Percentiles rank a stretch among this genome's conserved stretches.
These are phyloP conservation scores for Leishmania guyanensis DNA, from an alignment of 208 protist genomes.

Conservation along the genomic window DNA sequence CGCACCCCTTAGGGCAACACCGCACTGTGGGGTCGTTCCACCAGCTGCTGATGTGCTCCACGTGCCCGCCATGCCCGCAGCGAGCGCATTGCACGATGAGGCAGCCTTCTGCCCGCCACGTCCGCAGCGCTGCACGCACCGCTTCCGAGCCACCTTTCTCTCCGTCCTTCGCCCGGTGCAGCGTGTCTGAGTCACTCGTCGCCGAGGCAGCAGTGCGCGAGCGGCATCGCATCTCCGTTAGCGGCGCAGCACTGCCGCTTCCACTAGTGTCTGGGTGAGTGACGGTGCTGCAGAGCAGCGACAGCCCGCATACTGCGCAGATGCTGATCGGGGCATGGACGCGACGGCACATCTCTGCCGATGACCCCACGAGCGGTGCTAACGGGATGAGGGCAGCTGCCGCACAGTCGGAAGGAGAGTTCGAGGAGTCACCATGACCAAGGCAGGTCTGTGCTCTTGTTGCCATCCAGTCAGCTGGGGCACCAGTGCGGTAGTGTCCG, in stretches of 20 bases:
- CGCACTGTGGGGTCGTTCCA: constrained; percentile 60
- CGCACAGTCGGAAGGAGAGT: not conserved
- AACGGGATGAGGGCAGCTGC: not conserved
- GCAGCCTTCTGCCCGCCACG: constrained; percentile 43
- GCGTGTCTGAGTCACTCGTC: constrained; percentile 1
- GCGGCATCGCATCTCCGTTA: constrained; percentile 1
- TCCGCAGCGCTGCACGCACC: not conserved
- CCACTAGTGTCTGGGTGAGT: constrained; percentile 6
- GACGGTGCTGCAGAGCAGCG: constrained; percentile 37
- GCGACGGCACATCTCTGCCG: constrained; percentile 15
- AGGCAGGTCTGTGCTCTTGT: not conserved
- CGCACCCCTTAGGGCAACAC: constrained; percentile 76
- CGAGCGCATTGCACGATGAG: constrained; percentile 67
- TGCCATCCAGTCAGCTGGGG: not conserved
- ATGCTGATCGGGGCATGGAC: constrained; percentile 46
- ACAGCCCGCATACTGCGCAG: constrained; percentile 73
- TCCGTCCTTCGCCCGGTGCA: not conserved
- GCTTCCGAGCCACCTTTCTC: not conserved
- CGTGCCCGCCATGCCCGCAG: constrained; percentile 82
- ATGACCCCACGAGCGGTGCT: not conserved
- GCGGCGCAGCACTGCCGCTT: not conserved
- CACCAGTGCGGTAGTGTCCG: not conserved
- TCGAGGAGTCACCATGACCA: not conserved
- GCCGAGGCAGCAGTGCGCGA: not conserved
- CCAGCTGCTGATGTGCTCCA: constrained; percentile 74